phyloP scores from a whole-genome alignment of 805 yeast species.

The Kazachstania africana region DNA sequence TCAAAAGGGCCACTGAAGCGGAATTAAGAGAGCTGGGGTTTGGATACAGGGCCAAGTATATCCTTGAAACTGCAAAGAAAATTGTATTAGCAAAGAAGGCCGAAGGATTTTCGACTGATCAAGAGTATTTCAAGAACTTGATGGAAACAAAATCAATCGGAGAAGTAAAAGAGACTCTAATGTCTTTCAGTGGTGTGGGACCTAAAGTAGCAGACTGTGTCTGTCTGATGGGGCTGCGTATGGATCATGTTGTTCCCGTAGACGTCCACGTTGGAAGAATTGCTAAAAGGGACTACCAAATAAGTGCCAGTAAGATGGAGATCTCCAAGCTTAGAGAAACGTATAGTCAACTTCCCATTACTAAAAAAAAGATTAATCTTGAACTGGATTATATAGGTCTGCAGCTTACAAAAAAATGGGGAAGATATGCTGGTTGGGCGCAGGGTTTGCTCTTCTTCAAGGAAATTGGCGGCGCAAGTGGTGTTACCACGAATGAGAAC shows the following conservation, averaged over 20 bases:
- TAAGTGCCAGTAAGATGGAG: constrained; percentile 25
- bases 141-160: constrained; percentile 32
- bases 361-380: constrained; percentile 23
- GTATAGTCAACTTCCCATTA: constrained; percentile 18
- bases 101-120: constrained; percentile 12
- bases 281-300: constrained; percentile 69
- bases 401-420: constrained; percentile 64
- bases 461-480: constrained; percentile 68
- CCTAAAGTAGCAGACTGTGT: constrained; percentile 98
- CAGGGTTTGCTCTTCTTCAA: constrained; percentile 88
- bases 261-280: constrained; percentile 93
- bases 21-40: constrained; percentile 41
- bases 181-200: constrained; percentile 77
- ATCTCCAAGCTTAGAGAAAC: constrained; percentile 18
- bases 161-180: constrained; percentile 29
- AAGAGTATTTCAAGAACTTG: constrained; percentile 28
- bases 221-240: constrained; percentile 53
- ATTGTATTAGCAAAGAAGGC: constrained; percentile 29
- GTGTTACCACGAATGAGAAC: constrained; percentile 33
- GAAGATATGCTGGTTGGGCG: constrained; percentile 96
- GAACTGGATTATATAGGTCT: constrained; percentile 39
- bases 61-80: constrained; percentile 60
- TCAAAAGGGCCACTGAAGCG: constrained; percentile 32
- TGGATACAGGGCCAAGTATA: constrained; percentile 88
- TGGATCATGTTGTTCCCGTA: constrained; percentile 82